A percentile compares a stretch with the other conserved stretches of the same genome.
Conservation (phyloP, 2,329 filamentous ascomycete species). For the Cadophora luteo-olivacea region DNA sequence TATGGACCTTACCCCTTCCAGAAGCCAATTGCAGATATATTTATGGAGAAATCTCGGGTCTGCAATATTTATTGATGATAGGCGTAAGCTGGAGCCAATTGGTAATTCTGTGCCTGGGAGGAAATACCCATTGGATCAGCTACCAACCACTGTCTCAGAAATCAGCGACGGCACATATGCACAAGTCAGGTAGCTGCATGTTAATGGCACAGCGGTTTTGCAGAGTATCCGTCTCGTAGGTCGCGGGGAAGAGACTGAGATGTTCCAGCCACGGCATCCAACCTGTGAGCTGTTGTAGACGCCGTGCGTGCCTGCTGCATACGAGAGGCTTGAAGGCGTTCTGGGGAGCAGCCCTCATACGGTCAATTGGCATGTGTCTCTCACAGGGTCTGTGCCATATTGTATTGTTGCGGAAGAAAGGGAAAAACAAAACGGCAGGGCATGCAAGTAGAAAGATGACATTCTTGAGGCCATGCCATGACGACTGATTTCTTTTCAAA, state of each 20-base stretch:
- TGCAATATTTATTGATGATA: slow-evolving; percentile 12
- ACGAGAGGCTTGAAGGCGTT: not conserved
- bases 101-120: not conserved
- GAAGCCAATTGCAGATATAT: not conserved
- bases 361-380: not conserved
- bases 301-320: not conserved
- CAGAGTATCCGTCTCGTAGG: not conserved
- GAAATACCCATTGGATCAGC: slow-evolving; percentile 7
- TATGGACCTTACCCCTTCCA: not conserved
- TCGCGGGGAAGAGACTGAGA: not conserved
- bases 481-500: not conserved
- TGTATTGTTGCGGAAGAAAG: not conserved
- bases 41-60: not conserved
- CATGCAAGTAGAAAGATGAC: slow-evolving; percentile 2
- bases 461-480: not conserved
- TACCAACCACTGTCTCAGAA: slow-evolving; percentile 9
- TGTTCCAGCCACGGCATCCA: slow-evolving; percentile 7
- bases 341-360: not conserved
- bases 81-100: slow-evolving; percentile 8
- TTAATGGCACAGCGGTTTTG: not conserved
- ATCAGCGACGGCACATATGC: not conserved
- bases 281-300: not conserved
- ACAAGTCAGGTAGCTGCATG: slow-evolving; percentile 5
- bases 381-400: slow-evolving; percentile 4
- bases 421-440: not conserved